These are phyloP conservation scores for Phytopythium oedochilum DNA, from an alignment of 352 stramenopile genomes.

Conservation along the genomic window DNA sequence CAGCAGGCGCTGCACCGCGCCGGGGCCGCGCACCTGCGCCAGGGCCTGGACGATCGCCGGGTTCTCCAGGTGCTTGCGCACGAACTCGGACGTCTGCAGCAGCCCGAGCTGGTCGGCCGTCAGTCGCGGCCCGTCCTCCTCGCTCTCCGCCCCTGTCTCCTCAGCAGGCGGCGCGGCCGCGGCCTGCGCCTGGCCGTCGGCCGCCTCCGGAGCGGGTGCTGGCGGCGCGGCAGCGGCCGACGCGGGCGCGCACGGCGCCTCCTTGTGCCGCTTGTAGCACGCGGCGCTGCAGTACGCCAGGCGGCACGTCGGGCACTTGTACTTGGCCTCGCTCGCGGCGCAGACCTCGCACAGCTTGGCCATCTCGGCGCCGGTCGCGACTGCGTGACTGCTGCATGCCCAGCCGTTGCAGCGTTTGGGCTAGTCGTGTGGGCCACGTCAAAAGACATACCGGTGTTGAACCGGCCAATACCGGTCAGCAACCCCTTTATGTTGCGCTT, in stretches of 20 bases:
- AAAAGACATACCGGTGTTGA: too few species aligned
- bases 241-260: constrained; percentile 40
- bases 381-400: too few species aligned
- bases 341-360: constrained; percentile 53
- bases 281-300: constrained; percentile 66
- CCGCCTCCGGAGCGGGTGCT: constrained; percentile 8
- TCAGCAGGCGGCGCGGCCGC: neutral
- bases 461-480: too few species aligned
- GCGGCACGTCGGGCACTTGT: constrained; percentile 78
- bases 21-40: constrained; percentile 47
- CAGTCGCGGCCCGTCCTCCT: constrained; percentile 42
- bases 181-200: constrained; percentile 1
- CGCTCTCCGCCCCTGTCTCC: constrained; percentile 18
- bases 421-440: too few species aligned
- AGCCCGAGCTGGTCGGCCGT: constrained; percentile 42
- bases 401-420: too few species aligned
- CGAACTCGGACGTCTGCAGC: constrained; percentile 24
- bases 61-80: constrained; percentile 43
- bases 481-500: too few species aligned
- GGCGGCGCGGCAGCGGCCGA: constrained; percentile 27
- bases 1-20: too few species aligned
- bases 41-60: constrained; percentile 43
- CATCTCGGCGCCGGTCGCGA: constrained; percentile 19
- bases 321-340: constrained; percentile 51
- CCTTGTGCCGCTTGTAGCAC: constrained; percentile 83